These are phyloP conservation scores for Microascus cirrosus DNA, from an alignment of 2,329 filamentous ascomycete species.

Conservation along the genomic window DNA sequence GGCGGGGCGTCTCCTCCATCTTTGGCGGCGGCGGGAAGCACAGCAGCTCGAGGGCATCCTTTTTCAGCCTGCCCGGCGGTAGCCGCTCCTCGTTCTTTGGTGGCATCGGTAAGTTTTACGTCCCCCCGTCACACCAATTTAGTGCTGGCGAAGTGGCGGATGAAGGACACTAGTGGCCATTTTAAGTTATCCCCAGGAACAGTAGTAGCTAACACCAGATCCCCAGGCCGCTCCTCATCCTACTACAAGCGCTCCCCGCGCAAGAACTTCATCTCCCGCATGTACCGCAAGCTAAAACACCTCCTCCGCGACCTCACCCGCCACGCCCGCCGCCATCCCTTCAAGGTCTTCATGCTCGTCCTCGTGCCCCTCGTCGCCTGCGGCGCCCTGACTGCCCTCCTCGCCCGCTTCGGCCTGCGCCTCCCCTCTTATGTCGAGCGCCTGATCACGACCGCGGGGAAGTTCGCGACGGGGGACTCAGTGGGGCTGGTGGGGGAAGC, in stretches of 20 bases:
- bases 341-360: constrained; percentile 79
- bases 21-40: constrained; percentile 32
- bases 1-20: constrained; percentile 30
- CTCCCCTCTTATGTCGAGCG: constrained; percentile 54
- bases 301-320: constrained; percentile 70
- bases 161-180: background rate
- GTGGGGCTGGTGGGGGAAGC: constrained; percentile 43
- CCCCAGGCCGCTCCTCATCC: constrained; percentile 31
- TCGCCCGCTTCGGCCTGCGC: constrained; percentile 68
- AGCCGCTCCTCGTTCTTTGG: constrained; percentile 35
- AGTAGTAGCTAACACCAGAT: background rate
- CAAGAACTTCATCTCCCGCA: constrained; percentile 62
- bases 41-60: constrained; percentile 29
- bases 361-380: constrained; percentile 80
- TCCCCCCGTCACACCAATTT: too few relatives aligned
- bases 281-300: constrained; percentile 65
- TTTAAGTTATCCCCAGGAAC: background rate
- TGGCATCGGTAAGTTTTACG: constrained; percentile 24
- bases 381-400: constrained; percentile 66
- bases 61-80: constrained; percentile 34
- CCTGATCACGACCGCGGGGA: constrained; percentile 42
- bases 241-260: constrained; percentile 78
- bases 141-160: too few relatives aligned
- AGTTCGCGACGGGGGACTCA: constrained; percentile 33
- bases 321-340: constrained; percentile 72